Percentiles rank a stretch among this genome's conserved stretches.
phyloP scores from a whole-genome alignment of 192 early-diverging fungal genomes.

The Coemansia sp. region DNA sequence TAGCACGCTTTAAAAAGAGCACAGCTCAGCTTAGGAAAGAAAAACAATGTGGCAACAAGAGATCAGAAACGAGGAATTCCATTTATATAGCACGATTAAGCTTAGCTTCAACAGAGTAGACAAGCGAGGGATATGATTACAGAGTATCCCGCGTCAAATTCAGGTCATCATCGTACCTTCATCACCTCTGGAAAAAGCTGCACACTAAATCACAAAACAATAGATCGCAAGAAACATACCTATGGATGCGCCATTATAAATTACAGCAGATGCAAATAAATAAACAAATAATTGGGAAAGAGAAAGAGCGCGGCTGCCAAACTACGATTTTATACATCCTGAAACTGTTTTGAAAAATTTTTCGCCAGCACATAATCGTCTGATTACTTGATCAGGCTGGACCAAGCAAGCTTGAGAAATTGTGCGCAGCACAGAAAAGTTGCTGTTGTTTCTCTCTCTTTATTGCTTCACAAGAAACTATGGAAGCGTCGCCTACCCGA shows the following conservation, averaged over 20 bases:
- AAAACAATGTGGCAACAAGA: constrained; percentile 1
- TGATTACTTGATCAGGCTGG: too few species aligned
- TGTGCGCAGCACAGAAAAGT: too few species aligned
- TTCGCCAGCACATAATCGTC: too few species aligned
- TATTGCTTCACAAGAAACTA: neutral
- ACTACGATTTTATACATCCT: too few species aligned
- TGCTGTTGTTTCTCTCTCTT: too few species aligned
- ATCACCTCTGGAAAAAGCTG: constrained; percentile 34
- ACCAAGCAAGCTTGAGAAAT: too few species aligned
- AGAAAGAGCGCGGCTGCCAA: neutral
- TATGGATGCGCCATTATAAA: neutral
- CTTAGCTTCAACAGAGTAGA: constrained; percentile 49
- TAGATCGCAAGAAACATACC: neutral
- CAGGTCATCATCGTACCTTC: constrained; percentile 43
- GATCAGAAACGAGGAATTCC: constrained; percentile 57
- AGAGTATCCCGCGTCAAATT: constrained; percentile 52
- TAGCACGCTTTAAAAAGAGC: neutral
- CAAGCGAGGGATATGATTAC: constrained; percentile 53
- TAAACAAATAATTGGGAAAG: constrained; percentile 1
- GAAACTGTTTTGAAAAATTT: too few species aligned
- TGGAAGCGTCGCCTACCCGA: constrained; percentile 29
- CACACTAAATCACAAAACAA: neutral
- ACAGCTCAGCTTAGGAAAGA: neutral
- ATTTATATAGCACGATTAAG: constrained; percentile 39
- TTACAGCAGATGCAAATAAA: constrained; percentile 2